Base-by-base conservation (phyloP, 164 flowering plant species). In the Protea cynaroides region DNA sequence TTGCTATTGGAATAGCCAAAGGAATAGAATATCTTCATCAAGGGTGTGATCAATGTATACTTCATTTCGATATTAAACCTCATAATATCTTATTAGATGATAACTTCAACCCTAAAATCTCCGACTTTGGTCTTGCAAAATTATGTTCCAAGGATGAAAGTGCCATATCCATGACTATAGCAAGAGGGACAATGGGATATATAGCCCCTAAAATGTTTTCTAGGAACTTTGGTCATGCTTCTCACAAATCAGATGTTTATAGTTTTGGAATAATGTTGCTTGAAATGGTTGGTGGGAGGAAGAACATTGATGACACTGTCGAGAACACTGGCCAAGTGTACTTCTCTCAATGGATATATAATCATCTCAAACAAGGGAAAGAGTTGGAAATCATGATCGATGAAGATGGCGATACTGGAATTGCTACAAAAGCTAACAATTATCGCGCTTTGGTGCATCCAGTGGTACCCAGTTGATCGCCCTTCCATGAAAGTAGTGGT, bases 261-360 rank as follows among this genome's bases (percentile, higher is more conserved):
- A 44, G 49, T 44, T 44, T 44, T 44, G 49, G 49, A 8, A 44
- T 44, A 15, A 11, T 44, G 49, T 44, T 44, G 6, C 49, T 44
- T 44, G 49, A 44, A 44, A 44, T 44, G 49, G 49, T 44, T 44
- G 49, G 49, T 11, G 49, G 49, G 49, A 44, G 49, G 8, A 44
- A 44, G 49, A 44, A 44, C 49, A 44, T 2, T 44, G 49, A 44
- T 8, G 5, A 5, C 34, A 29, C 34, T 29, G 49, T 44, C 37
- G 60, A 59, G 68, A 59, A 63, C n/a, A 49, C 54, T 8, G 56
- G 65, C 43, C 64, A 72, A 55, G 51, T 62, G 1, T 78, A 74
- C 49, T 74, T 68, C 19, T 76, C 78, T 3, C 72, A 74, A 37
- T 75, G 81, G 78, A 70, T 78, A 11, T 72, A 72, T 43, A 58